Base-by-base conservation (phyloP, 352 stramenopile species). In the Globisporangium parvum region DNA sequence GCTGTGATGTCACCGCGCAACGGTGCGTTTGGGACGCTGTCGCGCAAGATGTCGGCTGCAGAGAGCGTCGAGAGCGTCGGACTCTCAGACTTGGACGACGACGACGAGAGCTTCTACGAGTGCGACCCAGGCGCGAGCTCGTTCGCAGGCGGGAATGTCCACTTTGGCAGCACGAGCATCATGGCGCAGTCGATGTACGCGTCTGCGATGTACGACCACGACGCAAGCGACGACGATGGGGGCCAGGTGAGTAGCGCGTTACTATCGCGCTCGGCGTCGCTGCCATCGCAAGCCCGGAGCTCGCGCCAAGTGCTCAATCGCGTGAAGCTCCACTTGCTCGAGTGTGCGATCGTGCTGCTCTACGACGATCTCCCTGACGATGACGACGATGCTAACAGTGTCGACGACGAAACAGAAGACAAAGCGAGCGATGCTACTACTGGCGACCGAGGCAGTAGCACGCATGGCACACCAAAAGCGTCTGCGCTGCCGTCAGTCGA, bases 151-250 rank as follows among this genome's bases (percentile, higher is more conserved):
- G 31, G 31, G 31, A 66, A 65, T 50, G 56, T 50, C 42, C 67
- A 48, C n/a, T 62, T 77, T 65, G 53, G 66, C 40, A 67, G 47
- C 28, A 71, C 70, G 20, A 84, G 60, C 59, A 57, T 77, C 52
- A 84, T 95, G 75, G 68, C 66, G 0, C 78, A 91, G 59, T 95
- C 85, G 2, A 87, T 95, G 71, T 95, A 95, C 57, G 75, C 81
- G 28, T 93, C 83, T 28, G 83, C 82, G 39, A 60, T 83, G 28
- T 89, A 74, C 50, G 74, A 75, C 18, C 63, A 72, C 6, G 67
- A 74, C 10, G 73, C 80, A 8, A 65, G 53, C 14, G 51, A 76
- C 50, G 46, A 24, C 24, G 41, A 65, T 6, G 37, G 9, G 4
- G 9, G 28, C 48, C 35, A 26, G 23, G 15, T 49, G 33, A 26